Evolutionary conservation across 106 monocot genomes (phyloP).

Genomic region (Dendrobium chrysotoxum): DNA sequence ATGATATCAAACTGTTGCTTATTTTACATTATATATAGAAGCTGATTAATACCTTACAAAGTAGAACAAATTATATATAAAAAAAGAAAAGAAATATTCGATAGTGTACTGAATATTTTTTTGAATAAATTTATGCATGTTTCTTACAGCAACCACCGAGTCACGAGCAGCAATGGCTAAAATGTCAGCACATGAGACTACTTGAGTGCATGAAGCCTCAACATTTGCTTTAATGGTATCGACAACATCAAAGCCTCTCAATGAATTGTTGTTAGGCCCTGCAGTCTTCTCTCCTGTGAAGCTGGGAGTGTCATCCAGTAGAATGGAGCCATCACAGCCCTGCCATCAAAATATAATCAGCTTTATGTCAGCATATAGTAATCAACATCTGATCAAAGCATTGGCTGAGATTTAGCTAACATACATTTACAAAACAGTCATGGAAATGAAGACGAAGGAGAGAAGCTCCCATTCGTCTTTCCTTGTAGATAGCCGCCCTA

Average conservation of each 20-base stretch:
- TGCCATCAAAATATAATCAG: not conserved
- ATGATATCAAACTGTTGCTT: too few relatives aligned
- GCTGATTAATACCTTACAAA: too few relatives aligned
- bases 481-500: constrained; percentile 35
- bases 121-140: not conserved
- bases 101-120: not conserved
- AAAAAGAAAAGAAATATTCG: too few relatives aligned
- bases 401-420: not conserved
- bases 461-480: constrained; percentile 47
- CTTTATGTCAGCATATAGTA: too few relatives aligned
- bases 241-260: constrained; percentile 37
- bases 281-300: constrained; percentile 34
- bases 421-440: constrained; percentile 52
- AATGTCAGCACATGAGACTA: constrained; percentile 38
- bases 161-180: constrained; percentile 37
- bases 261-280: constrained; percentile 17
- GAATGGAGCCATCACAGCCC: constrained; percentile 32
- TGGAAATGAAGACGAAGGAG: constrained; percentile 65
- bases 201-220: constrained; percentile 17
- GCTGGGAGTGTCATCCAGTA: constrained; percentile 18
- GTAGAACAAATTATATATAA: too few relatives aligned
- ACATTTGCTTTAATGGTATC: constrained; percentile 35
- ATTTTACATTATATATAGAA: too few relatives aligned
- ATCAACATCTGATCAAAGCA: too few relatives aligned
- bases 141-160: constrained; percentile 31